Percentiles rank a stretch among this genome's conserved stretches.
Evolutionary conservation across 768 basidiomycete genomes (phyloP).

Genomic region (Tulasnella sp.): DNA sequence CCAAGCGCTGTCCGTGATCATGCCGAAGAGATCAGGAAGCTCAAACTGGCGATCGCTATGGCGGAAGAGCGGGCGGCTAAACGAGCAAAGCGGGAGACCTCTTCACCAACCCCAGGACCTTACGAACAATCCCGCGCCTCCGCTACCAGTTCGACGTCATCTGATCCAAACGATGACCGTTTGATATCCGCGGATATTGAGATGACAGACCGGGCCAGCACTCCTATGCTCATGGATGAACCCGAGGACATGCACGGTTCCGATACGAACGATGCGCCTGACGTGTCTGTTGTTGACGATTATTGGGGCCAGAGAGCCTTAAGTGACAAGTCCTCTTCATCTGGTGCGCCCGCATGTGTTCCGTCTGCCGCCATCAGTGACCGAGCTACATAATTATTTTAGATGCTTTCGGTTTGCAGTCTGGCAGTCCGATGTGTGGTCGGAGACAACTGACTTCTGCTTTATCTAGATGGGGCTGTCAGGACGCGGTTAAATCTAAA

Average conservation of each 20-base stretch:
- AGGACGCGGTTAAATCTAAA: no score
- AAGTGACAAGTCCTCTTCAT: no score
- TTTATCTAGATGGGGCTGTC: no score
- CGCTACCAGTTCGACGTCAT: neutral
- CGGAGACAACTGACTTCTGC: no score
- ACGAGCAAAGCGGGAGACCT: neutral
- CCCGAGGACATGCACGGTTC: neutral
- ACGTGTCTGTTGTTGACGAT: neutral
- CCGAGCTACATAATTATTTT: neutral
- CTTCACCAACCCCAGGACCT: neutral
- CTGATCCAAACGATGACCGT: neutral
- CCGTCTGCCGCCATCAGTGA: neutral
- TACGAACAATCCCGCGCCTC: neutral
- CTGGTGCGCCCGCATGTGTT: no score
- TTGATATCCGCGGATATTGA: neutral
- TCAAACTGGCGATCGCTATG: slow-evolving; percentile 5
- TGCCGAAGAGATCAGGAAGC: slow-evolving; percentile 2
- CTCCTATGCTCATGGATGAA: neutral
- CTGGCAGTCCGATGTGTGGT: no score
- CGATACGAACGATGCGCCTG: neutral
- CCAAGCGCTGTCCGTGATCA: neutral
- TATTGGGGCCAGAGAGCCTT: no score
- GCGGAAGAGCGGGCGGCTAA: neutral
- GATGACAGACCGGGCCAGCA: no score
- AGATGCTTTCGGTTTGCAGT: neutral